Evolutionary conservation across 208 protist species (phyloP).

Genomic region (Balamuthia mandrillaris): DNA sequence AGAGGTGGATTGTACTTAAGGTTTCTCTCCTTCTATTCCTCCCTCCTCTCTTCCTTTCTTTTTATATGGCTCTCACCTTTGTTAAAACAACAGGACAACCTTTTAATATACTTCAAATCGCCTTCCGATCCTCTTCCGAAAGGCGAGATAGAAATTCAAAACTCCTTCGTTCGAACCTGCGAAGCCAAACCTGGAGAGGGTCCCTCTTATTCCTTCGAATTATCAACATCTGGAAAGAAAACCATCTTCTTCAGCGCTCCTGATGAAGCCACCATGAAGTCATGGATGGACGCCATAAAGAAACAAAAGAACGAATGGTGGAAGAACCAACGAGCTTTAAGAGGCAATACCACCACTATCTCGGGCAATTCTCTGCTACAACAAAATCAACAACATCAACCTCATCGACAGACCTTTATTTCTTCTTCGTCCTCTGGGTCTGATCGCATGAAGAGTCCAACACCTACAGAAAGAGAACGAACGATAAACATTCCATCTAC

Average conservation of each 20-base stretch:
- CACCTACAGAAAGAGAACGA: too few species aligned
- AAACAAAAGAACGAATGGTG: not conserved
- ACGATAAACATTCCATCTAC: too few species aligned
- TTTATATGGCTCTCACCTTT: too few species aligned
- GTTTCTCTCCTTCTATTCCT: too few species aligned
- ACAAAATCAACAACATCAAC: not conserved
- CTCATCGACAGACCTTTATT: too few species aligned
- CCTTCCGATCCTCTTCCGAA: not conserved
- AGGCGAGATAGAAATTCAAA: not conserved
- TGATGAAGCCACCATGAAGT: not conserved
- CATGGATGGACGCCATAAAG: slow-evolving; percentile 21
- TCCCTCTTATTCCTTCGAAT: not conserved
- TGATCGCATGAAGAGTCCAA: too few species aligned
- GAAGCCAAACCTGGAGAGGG: not conserved
- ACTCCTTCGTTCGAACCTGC: not conserved
- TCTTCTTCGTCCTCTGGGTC: too few species aligned
- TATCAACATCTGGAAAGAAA: not conserved
- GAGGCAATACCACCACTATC: not conserved
- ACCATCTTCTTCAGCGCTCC: not conserved
- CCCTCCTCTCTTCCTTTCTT: too few species aligned
- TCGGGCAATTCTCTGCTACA: not conserved
- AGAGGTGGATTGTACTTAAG: slow-evolving; percentile 3
- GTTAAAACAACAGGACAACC: too few species aligned
- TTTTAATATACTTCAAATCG: slow-evolving; percentile 5
- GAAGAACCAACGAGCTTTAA: not conserved